A percentile compares a stretch with the other conserved stretches of the same genome.
Evolutionary conservation across 2,329 filamentous ascomycete species (phyloP).

Genomic region (Rhynchosporium agropyri): DNA sequence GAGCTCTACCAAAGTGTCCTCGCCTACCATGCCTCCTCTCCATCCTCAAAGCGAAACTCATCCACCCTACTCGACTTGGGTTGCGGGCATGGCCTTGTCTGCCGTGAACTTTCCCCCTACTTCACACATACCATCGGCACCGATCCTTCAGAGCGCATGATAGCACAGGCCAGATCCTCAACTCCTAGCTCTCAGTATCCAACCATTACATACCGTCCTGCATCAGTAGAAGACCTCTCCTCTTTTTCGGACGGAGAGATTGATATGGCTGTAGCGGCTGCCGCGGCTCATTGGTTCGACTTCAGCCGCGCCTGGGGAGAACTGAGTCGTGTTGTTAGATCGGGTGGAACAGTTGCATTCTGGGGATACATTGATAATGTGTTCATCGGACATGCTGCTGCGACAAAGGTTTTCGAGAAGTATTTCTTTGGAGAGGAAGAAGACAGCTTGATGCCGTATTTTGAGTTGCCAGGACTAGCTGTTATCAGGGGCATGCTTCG

Average conservation of each 20-base stretch:
- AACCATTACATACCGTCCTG: conserved; percentile 54
- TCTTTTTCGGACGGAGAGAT: conserved; percentile 53
- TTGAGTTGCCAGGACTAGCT: conserved; percentile 62
- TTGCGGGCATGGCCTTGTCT: conserved; percentile 62
- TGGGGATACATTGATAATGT: conserved; percentile 69
- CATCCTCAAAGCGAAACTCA: conserved; percentile 43
- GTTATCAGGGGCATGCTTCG: conserved; percentile 56
- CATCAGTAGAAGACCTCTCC: conserved; percentile 55
- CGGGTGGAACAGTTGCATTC: conserved; percentile 62
- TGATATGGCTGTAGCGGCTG: conserved; percentile 54
- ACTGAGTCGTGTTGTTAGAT: conserved; percentile 55
- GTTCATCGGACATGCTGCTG: conserved; percentile 55
- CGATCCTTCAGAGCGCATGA: conserved; percentile 62
- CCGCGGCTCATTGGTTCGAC: conserved; percentile 70
- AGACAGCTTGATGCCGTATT: conserved; percentile 58
- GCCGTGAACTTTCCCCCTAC: conserved; percentile 54
- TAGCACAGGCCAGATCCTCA: conserved; percentile 51
- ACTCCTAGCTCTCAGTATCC: conserved; percentile 40
- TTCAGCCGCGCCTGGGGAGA: conserved; percentile 57
- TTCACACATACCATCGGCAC: conserved; percentile 56
- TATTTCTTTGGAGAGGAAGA: conserved; percentile 59
- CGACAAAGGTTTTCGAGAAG: conserved; percentile 55
- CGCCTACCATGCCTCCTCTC: conserved; percentile 59
- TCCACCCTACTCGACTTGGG: conserved; percentile 59
- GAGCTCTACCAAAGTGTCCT: conserved; percentile 57